Conservation (phyloP, 345 rosid genomes). For the Excoecaria cochinchinensis region DNA sequence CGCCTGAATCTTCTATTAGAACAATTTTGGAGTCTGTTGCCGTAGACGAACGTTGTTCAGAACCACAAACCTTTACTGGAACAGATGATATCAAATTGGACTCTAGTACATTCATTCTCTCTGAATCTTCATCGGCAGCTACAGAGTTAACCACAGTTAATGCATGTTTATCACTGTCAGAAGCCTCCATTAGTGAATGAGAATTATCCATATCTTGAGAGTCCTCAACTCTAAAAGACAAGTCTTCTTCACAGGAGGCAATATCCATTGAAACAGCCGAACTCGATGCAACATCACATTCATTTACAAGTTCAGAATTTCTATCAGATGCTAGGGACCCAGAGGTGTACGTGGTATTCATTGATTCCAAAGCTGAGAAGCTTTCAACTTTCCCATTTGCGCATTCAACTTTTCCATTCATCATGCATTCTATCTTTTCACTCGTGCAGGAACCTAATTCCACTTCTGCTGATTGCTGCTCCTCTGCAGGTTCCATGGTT, state of each 20-base stretch:
- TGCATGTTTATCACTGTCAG: neutral
- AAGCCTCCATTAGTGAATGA: neutral
- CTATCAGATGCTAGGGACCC: conserved; percentile 15
- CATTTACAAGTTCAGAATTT: conserved; percentile 18
- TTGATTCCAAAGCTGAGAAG: conserved; percentile 19
- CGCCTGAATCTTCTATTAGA: conserved; percentile 14
- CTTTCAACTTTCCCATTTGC: conserved; percentile 15
- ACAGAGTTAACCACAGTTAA: neutral
- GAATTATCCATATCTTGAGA: conserved; percentile 1
- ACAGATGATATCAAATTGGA: conserved; percentile 22
- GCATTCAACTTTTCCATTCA: neutral
- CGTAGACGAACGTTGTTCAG: conserved; percentile 5
- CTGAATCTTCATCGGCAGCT: neutral
- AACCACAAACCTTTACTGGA: conserved; percentile 14
- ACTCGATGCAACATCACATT: neutral
- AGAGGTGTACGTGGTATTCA: conserved; percentile 12
- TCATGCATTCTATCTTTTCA: neutral
- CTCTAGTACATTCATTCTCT: conserved; percentile 6
- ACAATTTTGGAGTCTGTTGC: conserved; percentile 12
- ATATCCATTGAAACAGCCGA: conserved; percentile 25
- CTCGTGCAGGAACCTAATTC: conserved; percentile 28
- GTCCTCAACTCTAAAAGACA: conserved; percentile 22
- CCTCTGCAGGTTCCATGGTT: conserved; percentile 38
- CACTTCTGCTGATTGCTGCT: conserved; percentile 27
- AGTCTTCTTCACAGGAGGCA: conserved; percentile 26